A percentile compares a stretch with the other conserved stretches of the same genome.
phyloP scores from a whole-genome alignment of 2,329 filamentous ascomycete genomes.

The Zymoseptoria passerinii region DNA sequence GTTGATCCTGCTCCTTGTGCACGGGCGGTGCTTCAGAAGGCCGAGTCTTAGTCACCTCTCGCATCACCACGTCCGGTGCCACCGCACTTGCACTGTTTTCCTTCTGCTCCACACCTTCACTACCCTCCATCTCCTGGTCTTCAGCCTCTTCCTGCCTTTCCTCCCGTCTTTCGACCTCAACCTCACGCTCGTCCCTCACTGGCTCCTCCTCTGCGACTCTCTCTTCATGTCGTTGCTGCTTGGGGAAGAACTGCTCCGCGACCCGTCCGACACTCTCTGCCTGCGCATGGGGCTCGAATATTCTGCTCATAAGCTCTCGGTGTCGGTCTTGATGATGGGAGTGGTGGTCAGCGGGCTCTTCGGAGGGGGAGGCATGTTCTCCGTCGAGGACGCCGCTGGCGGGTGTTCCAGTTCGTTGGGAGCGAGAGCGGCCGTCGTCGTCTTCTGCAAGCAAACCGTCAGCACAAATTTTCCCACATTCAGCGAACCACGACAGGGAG shows the following conservation, averaged over 20 bases:
- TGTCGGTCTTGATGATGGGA: constrained; percentile 17
- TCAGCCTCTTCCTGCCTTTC: constrained; percentile 6
- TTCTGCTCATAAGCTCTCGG: constrained; percentile 25
- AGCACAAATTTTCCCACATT: constrained; percentile 2
- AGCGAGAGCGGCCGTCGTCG: constrained; percentile 9
- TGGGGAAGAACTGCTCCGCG: constrained; percentile 19
- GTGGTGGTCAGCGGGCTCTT: constrained; percentile 11
- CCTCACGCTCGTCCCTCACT: constrained; percentile 7
- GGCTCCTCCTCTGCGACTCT: background rate
- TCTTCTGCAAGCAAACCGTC: constrained; percentile 10
- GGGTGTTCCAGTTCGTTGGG: constrained; percentile 15
- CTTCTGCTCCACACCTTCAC: constrained; percentile 4
- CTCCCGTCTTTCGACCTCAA: constrained; percentile 2
- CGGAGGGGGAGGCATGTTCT: constrained; percentile 6
- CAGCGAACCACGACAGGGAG: constrained; percentile 11
- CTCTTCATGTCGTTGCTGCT: constrained; percentile 5
- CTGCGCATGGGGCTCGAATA: constrained; percentile 21
- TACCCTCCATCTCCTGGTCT: constrained; percentile 1
- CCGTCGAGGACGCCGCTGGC: constrained; percentile 12
- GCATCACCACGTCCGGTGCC: constrained; percentile 11
- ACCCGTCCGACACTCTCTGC: constrained; percentile 7
- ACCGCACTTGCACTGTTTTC: background rate
- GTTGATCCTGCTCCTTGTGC: background rate
- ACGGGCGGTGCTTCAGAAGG: background rate
- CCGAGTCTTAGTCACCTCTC: constrained; percentile 3